phyloP scores from a whole-genome alignment of 1,139 yeast genomes.

The Taphrina populina region DNA sequence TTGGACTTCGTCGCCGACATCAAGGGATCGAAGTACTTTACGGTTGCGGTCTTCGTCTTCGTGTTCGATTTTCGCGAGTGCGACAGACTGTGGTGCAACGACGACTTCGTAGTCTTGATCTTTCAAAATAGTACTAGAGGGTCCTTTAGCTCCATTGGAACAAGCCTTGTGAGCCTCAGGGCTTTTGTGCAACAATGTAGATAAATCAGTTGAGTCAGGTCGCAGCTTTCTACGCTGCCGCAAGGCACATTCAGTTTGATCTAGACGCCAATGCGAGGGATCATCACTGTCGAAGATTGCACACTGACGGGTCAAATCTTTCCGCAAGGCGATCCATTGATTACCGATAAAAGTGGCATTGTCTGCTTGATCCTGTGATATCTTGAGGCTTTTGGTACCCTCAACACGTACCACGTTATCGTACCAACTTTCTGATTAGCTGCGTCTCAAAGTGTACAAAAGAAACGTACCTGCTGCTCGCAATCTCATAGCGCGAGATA shows the following conservation, averaged over 20 bases:
- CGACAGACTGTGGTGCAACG: neutral
- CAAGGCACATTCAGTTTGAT: conserved; percentile 65
- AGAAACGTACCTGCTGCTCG: conserved; percentile 13
- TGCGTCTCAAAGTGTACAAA: neutral
- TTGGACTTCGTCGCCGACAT: conserved; percentile 66
- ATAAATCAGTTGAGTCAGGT: conserved; percentile 41
- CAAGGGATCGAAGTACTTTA: conserved; percentile 65
- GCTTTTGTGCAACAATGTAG: neutral
- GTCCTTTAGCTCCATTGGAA: neutral
- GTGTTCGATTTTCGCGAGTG: conserved; percentile 44
- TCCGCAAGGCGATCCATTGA: conserved; percentile 52
- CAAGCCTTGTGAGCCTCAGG: neutral
- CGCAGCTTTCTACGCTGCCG: conserved; percentile 62
- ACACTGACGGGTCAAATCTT: conserved; percentile 51
- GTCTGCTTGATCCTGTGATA: conserved; percentile 64
- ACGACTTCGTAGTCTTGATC: conserved; percentile 11
- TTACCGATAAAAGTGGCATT: conserved; percentile 55
- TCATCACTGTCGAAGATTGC: conserved; percentile 41
- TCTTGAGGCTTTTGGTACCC: conserved; percentile 52
- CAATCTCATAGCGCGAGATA: conserved; percentile 1
- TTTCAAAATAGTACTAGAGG: neutral
- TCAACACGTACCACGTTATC: conserved; percentile 40
- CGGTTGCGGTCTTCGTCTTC: conserved; percentile 71
- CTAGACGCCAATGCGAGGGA: conserved; percentile 52
- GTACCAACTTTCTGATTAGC: conserved; percentile 15